phyloP scores from a whole-genome alignment of 2,329 filamentous ascomycete species.

The Fusarium nanum region DNA sequence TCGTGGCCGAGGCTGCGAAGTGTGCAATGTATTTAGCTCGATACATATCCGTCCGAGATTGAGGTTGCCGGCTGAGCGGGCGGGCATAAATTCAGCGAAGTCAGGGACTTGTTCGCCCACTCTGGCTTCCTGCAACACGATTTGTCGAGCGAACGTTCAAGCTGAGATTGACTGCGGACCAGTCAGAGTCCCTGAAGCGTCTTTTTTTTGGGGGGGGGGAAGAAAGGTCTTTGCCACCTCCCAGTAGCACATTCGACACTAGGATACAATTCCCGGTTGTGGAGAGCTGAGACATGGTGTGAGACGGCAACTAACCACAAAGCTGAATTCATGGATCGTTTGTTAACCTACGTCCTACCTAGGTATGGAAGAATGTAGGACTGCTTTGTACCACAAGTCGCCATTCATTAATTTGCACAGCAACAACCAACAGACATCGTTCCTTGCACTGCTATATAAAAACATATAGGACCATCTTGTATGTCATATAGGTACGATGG shows the following conservation, averaged over 20 bases:
- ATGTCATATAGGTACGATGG: not conserved
- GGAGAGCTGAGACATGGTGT: constrained; percentile 33
- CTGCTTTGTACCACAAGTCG: not conserved
- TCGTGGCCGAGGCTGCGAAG: constrained; percentile 1
- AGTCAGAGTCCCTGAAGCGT: constrained; percentile 37
- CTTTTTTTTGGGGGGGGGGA: constrained; percentile 20
- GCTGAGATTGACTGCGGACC: constrained; percentile 25
- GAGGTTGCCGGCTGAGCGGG: constrained; percentile 3
- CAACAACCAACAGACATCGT: not conserved
- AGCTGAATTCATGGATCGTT: not conserved
- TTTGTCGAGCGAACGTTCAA: constrained; percentile 29
- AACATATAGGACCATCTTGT: not conserved
- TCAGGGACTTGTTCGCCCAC: constrained; percentile 13
- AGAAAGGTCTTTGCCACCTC: constrained; percentile 35
- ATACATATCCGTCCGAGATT: not conserved
- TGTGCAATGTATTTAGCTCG: not conserved
- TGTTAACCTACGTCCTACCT: not conserved
- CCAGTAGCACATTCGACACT: constrained; percentile 5
- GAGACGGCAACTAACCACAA: not conserved
- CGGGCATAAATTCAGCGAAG: constrained; percentile 18
- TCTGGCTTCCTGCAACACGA: constrained; percentile 25
- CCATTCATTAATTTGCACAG: not conserved
- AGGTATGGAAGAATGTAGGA: not conserved
- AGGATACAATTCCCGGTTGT: constrained; percentile 11
- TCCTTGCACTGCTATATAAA: not conserved